Base-by-base conservation (phyloP, 768 basidiomycete species). In the Boletus pseudopeckii region DNA sequence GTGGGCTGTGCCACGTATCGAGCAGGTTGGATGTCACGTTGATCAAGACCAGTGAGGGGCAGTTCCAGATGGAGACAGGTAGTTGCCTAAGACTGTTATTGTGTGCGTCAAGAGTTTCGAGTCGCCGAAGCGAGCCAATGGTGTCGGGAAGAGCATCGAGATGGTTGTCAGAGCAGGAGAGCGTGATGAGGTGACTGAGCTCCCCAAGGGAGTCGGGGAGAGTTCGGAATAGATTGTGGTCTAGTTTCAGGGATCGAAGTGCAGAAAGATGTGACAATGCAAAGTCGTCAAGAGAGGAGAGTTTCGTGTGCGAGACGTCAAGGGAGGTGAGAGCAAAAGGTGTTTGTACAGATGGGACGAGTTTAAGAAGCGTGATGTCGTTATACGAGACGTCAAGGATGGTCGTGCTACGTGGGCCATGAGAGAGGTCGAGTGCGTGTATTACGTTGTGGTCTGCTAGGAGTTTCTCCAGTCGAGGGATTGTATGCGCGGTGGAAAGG, bases 161-260 rank as follows among this genome's bases (percentile, higher is more conserved):
- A 59, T 86, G 80, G 72, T 98, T 98, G 70, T 98, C 91, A n/a
- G 91, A 90, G 65, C 91, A 92, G 11, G 88, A 89, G 7, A 99
- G 80, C 0, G 73, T 75, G 60, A 85, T 77, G 33, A 99, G 82
- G 54, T 80, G 80, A 24, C 70, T 73, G 39, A 98, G 82, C 20
- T 85, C 80, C 43, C 88, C 90, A 9, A 98, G 72, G 26, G 83
- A 81, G n/a, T 93, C 85, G 0, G 96, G 94, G 20, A 98, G 81
- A 9, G 81, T 75, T 6, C 85, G 86, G 64, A 98, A 86, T 34
- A 86, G 79, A 71, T 98, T 98, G 73, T 92, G 84, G 67, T 95
- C 86, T 50, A 99, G 76, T 53, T 82, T 82, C 39, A 98, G 79
- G 3, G 74, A 73, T 40, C 80, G 78, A 38, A 99, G 83, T 15